These are phyloP conservation scores for Fusarium sp. DNA, from an alignment of 2,329 filamentous ascomycete genomes.

Conservation along the genomic window DNA sequence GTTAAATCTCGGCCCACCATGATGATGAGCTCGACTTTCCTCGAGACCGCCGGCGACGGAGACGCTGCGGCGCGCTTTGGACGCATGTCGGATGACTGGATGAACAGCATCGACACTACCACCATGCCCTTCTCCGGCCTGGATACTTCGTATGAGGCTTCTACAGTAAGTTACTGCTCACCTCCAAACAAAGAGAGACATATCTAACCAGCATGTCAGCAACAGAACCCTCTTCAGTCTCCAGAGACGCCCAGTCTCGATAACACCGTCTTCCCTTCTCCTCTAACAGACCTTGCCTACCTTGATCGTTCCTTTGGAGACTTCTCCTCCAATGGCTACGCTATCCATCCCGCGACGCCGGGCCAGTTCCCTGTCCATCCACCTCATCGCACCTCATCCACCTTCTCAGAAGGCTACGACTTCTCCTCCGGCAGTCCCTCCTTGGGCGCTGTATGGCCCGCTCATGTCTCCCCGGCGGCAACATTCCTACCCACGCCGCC, in stretches of 20 bases:
- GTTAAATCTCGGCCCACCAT: conserved; percentile 38
- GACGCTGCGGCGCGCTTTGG: conserved; percentile 27
- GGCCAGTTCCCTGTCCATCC: conserved; percentile 38
- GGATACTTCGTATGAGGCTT: conserved; percentile 38
- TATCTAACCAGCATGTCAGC: conserved; percentile 4
- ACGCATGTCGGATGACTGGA: conserved; percentile 36
- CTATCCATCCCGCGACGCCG: conserved; percentile 31
- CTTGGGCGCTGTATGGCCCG: conserved; percentile 37
- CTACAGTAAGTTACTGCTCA: conserved; percentile 35
- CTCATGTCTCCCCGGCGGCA: conserved; percentile 41
- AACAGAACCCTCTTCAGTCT: conserved; percentile 41
- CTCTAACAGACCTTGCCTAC: conserved; percentile 43
- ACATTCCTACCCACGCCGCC: conserved; percentile 45
- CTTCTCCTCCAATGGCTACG: conserved; percentile 38
- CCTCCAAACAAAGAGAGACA: background rate
- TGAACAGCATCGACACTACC: conserved; percentile 35
- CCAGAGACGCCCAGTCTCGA: conserved; percentile 45
- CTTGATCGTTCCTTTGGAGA: conserved; percentile 43
- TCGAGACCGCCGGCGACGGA: conserved; percentile 38
- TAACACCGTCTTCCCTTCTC: conserved; percentile 44
- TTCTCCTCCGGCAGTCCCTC: conserved; percentile 35
- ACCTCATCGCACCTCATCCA: conserved; percentile 33
- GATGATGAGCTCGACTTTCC: conserved; percentile 46
- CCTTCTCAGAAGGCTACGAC: conserved; percentile 41
- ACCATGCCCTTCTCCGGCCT: conserved; percentile 42